Percentiles rank a stretch among this genome's conserved stretches.
Evolutionary conservation across 1,284 basidiomycete genomes (phyloP).

Genomic region (Apiotrichum brassicae): DNA sequence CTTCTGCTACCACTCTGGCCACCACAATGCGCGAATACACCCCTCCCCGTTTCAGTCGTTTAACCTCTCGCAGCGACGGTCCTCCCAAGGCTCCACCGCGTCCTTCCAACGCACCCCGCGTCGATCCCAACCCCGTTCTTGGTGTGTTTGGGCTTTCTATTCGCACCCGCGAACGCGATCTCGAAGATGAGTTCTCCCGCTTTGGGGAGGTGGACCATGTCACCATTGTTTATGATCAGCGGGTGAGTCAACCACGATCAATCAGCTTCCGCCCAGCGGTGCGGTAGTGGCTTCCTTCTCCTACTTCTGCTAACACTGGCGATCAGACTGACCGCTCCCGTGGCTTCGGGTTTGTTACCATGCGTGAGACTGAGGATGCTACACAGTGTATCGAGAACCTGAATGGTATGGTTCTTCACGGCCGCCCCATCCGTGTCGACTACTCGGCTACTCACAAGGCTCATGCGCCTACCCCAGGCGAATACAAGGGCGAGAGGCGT

Average conservation of each 20-base stretch:
- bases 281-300: too few species aligned
- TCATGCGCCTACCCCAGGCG: slow-evolving; percentile 92
- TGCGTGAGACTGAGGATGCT: slow-evolving; percentile 82
- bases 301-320: background rate
- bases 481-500: slow-evolving; percentile 91
- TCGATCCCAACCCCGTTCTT: slow-evolving; percentile 78
- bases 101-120: slow-evolving; percentile 36
- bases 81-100: slow-evolving; percentile 12
- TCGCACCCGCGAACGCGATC: slow-evolving; percentile 83
- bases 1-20: too few species aligned
- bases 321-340: slow-evolving; percentile 85
- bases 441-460: slow-evolving; percentile 90
- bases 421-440: slow-evolving; percentile 91
- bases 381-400: slow-evolving; percentile 78
- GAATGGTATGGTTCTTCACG: slow-evolving; percentile 90
- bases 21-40: background rate
- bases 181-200: slow-evolving; percentile 86
- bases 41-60: background rate
- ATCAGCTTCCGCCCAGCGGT: too few species aligned
- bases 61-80: slow-evolving; percentile 4
- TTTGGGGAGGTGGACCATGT: slow-evolving; percentile 91
- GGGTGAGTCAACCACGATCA: slow-evolving; percentile 57
- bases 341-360: slow-evolving; percentile 95
- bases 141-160: slow-evolving; percentile 96
- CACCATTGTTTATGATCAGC: slow-evolving; percentile 96